These are phyloP conservation scores for Jackrogersella multiformis DNA, from an alignment of 495 filamentous ascomycete genomes.

Conservation along the genomic window DNA sequence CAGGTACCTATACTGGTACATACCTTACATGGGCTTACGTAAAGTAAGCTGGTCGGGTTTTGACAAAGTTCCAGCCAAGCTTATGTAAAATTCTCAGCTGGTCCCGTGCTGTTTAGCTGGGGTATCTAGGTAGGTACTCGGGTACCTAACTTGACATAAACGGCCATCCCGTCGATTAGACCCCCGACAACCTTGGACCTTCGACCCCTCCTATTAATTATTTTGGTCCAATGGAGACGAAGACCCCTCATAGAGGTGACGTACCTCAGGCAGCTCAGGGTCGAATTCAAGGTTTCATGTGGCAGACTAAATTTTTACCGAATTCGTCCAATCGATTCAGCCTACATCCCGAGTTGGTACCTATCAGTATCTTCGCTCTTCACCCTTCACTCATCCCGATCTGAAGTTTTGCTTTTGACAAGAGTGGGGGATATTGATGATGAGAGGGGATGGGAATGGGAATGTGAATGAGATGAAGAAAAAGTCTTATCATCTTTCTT, in stretches of 20 bases:
- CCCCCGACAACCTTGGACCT: neutral
- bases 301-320: conserved; percentile 14
- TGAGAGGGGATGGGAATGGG: neutral
- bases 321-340: conserved; percentile 33
- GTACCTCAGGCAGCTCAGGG: conserved; percentile 10
- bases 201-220: conserved; percentile 13
- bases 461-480: neutral
- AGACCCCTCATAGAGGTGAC: conserved; percentile 37
- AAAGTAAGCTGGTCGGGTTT: neutral
- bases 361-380: neutral
- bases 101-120: conserved; percentile 1
- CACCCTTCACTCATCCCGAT: too few species aligned
- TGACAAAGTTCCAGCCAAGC: too few species aligned
- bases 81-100: neutral
- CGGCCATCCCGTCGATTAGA: neutral
- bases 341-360: conserved; percentile 12
- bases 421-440: neutral
- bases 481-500: neutral
- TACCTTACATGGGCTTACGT: neutral
- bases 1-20: neutral
- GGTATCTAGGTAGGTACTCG: neutral
- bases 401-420: neutral
- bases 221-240: conserved; percentile 18
- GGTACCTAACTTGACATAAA: neutral
- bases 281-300: conserved; percentile 37